Evolutionary conservation across 805 yeast species (phyloP).

Genomic region (Wickerhamiella slavikovae): DNA sequence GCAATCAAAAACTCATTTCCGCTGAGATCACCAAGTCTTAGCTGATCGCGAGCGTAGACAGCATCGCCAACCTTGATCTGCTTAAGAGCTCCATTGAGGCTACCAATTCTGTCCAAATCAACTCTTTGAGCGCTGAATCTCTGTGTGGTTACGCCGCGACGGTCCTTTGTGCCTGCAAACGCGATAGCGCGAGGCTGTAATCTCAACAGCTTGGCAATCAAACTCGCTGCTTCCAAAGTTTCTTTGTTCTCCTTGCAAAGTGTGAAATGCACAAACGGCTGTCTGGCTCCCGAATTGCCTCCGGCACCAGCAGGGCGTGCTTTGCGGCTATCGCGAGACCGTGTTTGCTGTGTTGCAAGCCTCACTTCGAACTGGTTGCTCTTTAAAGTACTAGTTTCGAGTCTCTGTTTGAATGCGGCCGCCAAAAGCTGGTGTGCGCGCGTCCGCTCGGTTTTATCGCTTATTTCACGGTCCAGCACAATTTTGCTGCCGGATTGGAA

Average conservation of each 20-base stretch:
- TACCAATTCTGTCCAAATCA: conserved; percentile 45
- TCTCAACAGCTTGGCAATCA: conserved; percentile 51
- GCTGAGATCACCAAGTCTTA: conserved; percentile 60
- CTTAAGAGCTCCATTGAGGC: conserved; percentile 52
- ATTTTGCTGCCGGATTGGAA: conserved; percentile 33
- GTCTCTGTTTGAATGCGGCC: conserved; percentile 44
- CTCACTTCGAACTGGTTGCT: conserved; percentile 30
- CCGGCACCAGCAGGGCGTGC: too few relatives aligned
- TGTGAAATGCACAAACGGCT: conserved; percentile 52
- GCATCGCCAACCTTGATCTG: conserved; percentile 72
- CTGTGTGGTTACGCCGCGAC: conserved; percentile 91
- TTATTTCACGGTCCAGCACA: conserved; percentile 35
- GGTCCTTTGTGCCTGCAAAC: conserved; percentile 91
- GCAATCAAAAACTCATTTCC: conserved; percentile 86
- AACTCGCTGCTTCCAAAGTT: conserved; percentile 82
- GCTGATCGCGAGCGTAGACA: conserved; percentile 35
- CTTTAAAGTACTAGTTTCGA: conserved; percentile 59
- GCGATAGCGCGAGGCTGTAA: conserved; percentile 50
- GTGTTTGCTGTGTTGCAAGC: conserved; percentile 17
- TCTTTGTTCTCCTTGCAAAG: conserved; percentile 89
- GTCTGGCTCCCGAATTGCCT: conserved; percentile 31
- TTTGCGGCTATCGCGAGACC: too few relatives aligned
- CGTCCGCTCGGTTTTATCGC: conserved; percentile 57
- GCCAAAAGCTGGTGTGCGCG: conserved; percentile 59
- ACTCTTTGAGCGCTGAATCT: conserved; percentile 41